Conservation (phyloP, 2,329 filamentous ascomycete genomes). For the Paraphaeosphaeria sporulosa region DNA sequence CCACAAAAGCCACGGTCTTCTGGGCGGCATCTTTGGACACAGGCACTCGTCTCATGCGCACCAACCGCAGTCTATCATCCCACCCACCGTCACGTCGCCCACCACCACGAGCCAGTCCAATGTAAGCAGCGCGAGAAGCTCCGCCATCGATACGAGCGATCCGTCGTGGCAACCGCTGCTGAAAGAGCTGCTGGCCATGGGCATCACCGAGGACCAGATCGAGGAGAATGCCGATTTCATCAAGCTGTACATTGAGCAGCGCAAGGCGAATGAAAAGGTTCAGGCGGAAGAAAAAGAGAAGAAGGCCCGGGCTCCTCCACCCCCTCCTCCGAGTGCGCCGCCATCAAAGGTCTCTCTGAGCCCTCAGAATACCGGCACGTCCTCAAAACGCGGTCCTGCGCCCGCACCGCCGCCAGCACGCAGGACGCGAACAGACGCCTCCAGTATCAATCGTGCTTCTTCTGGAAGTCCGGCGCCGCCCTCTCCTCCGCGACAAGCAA, state of each 20-base stretch:
- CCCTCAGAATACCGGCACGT: slow-evolving; percentile 67
- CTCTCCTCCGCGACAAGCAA: slow-evolving; percentile 72
- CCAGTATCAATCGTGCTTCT: slow-evolving; percentile 47
- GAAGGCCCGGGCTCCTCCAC: slow-evolving; percentile 66
- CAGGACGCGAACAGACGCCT: slow-evolving; percentile 52
- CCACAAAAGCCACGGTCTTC: slow-evolving; percentile 54
- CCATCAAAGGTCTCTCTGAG: slow-evolving; percentile 58
- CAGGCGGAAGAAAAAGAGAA: slow-evolving; percentile 58
- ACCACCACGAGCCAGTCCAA: slow-evolving; percentile 43
- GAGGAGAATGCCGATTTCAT: slow-evolving; percentile 73
- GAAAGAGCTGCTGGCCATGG: slow-evolving; percentile 68
- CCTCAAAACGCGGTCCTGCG: slow-evolving; percentile 66
- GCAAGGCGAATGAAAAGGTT: slow-evolving; percentile 60
- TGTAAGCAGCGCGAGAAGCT: slow-evolving; percentile 47
- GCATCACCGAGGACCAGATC: slow-evolving; percentile 73
- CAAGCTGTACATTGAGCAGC: slow-evolving; percentile 70
- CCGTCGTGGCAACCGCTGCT: slow-evolving; percentile 68
- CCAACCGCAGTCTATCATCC: slow-evolving; percentile 59
- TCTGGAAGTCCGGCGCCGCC: slow-evolving; percentile 66
- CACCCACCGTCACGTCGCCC: slow-evolving; percentile 54
- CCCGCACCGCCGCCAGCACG: slow-evolving; percentile 65
- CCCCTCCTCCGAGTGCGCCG: slow-evolving; percentile 62
- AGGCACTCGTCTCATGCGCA: slow-evolving; percentile 55
- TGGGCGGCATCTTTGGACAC: slow-evolving; percentile 61
- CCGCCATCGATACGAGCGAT: slow-evolving; percentile 67